These are phyloP conservation scores for Podaxis mareebaensis DNA, from an alignment of 768 basidiomycete species.

Conservation along the genomic window DNA sequence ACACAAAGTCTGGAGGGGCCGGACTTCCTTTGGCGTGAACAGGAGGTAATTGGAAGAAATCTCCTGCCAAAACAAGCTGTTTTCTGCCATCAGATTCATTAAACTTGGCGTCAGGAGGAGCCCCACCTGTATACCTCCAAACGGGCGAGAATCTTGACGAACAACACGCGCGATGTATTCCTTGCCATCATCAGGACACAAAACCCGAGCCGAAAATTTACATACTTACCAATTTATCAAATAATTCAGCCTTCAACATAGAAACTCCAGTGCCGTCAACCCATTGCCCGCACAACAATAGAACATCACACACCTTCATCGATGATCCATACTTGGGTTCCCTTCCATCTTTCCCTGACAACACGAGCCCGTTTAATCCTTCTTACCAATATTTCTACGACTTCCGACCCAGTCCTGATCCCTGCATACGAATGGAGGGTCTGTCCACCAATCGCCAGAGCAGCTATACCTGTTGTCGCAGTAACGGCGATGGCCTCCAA, in stretches of 20 bases:
- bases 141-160: constrained; percentile 45
- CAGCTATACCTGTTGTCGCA: constrained; percentile 67
- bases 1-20: constrained; percentile 45
- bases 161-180: constrained; percentile 42
- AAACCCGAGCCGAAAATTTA: neutral
- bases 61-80: constrained; percentile 71
- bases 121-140: constrained; percentile 69
- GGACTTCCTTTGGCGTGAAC: constrained; percentile 43
- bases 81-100: neutral
- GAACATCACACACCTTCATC: constrained; percentile 59
- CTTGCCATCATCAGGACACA: constrained; percentile 30
- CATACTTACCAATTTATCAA: constrained; percentile 64
- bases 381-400: constrained; percentile 37
- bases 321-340: constrained; percentile 57
- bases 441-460: constrained; percentile 67
- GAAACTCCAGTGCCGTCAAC: constrained; percentile 45
- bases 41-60: constrained; percentile 83
- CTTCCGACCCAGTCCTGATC: constrained; percentile 58
- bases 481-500: constrained; percentile 51
- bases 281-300: neutral
- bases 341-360: constrained; percentile 47
- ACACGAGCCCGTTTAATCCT: constrained; percentile 28
- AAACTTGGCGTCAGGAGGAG: neutral
- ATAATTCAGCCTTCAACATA: constrained; percentile 71
- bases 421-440: constrained; percentile 72